Conservation (phyloP, 768 basidiomycete genomes). For the Multifurca ochricompacta region DNA sequence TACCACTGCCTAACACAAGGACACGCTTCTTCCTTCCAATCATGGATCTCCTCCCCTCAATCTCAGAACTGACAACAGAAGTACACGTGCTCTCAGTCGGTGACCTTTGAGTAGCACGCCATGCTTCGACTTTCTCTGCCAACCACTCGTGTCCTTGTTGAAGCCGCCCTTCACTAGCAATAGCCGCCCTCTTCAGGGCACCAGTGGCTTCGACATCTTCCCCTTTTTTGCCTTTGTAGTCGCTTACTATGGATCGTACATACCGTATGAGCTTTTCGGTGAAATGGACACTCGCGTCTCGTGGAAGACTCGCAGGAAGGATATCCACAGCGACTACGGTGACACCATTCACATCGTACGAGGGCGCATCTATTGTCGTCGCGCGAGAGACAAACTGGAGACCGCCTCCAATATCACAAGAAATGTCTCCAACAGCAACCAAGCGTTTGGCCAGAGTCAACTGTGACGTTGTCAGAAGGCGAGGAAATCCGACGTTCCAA, state of each 20-base stretch:
- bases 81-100: neutral
- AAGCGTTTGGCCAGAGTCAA: slow-evolving; percentile 44
- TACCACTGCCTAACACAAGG: slow-evolving; percentile 85
- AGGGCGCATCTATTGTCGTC: slow-evolving; percentile 73
- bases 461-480: slow-evolving; percentile 65
- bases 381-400: slow-evolving; percentile 73
- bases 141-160: slow-evolving; percentile 52
- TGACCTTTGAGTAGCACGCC: slow-evolving; percentile 23
- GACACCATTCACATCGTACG: slow-evolving; percentile 55
- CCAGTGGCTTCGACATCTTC: slow-evolving; percentile 27
- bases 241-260: slow-evolving; percentile 45
- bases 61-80: neutral
- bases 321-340: slow-evolving; percentile 90
- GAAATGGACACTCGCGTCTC: slow-evolving; percentile 77
- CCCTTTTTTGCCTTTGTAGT: slow-evolving; percentile 27
- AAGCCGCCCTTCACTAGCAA: slow-evolving; percentile 54
- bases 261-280: slow-evolving; percentile 61
- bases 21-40: slow-evolving; percentile 49
- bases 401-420: slow-evolving; percentile 86
- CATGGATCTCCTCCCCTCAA: neutral
- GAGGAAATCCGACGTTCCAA: slow-evolving; percentile 73
- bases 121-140: slow-evolving; percentile 39
- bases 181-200: slow-evolving; percentile 63
- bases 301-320: slow-evolving; percentile 74
- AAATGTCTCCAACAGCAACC: slow-evolving; percentile 77